Evolutionary conservation across 2,329 filamentous ascomycete species (phyloP).

Genomic region (Pezizomycotina sp.): DNA sequence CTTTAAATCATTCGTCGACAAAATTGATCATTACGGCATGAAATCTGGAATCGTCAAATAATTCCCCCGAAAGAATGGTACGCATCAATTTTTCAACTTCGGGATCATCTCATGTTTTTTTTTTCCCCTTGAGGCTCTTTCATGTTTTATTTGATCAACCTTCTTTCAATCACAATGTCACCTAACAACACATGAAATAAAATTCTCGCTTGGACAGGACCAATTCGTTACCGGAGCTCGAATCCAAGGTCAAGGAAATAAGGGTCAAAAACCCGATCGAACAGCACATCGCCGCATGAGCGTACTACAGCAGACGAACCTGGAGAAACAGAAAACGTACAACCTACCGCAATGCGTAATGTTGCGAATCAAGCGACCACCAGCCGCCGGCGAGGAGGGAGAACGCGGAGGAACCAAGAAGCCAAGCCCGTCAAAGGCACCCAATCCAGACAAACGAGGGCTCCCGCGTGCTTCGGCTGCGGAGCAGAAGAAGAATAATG

Average conservation of each 20-base stretch:
- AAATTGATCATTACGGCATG: conserved; percentile 90
- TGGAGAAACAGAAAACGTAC: conserved; percentile 88
- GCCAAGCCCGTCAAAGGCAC: conserved; percentile 18
- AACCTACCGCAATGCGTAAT: conserved; percentile 85
- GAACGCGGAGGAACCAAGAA: conserved; percentile 45
- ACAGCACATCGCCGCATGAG: conserved; percentile 94
- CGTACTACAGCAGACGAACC: conserved; percentile 91
- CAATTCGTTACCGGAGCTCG: conserved; percentile 56
- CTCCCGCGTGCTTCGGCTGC: conserved; percentile 29
- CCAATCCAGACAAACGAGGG: conserved; percentile 24
- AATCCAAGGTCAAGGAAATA: conserved; percentile 78
- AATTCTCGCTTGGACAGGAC: conserved; percentile 34
- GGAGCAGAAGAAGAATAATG: conserved; percentile 5
- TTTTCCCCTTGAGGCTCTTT: not conserved
- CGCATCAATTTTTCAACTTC: conserved; percentile 28
- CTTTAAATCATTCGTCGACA: conserved; percentile 81
- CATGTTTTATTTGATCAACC: not conserved
- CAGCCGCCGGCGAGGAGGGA: conserved; percentile 85
- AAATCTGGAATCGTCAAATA: conserved; percentile 93
- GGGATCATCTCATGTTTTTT: conserved; percentile 5
- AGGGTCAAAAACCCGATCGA: conserved; percentile 93
- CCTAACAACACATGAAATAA: conserved; percentile 19
- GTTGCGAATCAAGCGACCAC: conserved; percentile 89
- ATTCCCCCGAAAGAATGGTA: conserved; percentile 90
- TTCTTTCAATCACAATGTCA: not conserved